These are phyloP conservation scores for Candolleomyces eurysporus DNA, from an alignment of 768 basidiomycete species.

Conservation along the genomic window DNA sequence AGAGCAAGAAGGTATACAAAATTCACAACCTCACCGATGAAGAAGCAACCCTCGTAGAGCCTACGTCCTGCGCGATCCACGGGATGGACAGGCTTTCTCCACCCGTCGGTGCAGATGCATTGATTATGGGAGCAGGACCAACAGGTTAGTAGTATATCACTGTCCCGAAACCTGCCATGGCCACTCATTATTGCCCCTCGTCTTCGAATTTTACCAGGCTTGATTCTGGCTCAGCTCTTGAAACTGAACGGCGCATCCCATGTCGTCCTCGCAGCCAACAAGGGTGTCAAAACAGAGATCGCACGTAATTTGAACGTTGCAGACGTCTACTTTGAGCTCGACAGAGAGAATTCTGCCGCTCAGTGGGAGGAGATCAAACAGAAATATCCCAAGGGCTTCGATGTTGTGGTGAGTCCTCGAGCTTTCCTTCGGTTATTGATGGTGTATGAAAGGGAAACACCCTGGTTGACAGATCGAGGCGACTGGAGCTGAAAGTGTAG, in stretches of 20 bases:
- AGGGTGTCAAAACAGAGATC: slow-evolving; percentile 88
- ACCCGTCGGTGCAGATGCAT: slow-evolving; percentile 79
- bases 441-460: background rate
- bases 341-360: slow-evolving; percentile 65
- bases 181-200: background rate
- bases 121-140: slow-evolving; percentile 87
- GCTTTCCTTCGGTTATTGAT: background rate
- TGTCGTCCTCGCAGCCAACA: slow-evolving; percentile 85
- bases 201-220: slow-evolving; percentile 26
- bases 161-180: too few relatives aligned
- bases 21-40: slow-evolving; percentile 85
- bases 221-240: slow-evolving; percentile 84
- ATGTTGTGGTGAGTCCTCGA: slow-evolving; percentile 55
- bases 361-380: slow-evolving; percentile 83
- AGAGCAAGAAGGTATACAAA: slow-evolving; percentile 78
- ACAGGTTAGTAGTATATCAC: slow-evolving; percentile 35
- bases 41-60: slow-evolving; percentile 85
- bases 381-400: slow-evolving; percentile 85
- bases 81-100: slow-evolving; percentile 86
- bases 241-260: slow-evolving; percentile 82
- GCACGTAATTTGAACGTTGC: slow-evolving; percentile 76
- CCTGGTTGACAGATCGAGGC: slow-evolving; percentile 30
- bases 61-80: slow-evolving; percentile 89
- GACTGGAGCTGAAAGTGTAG: slow-evolving; percentile 78
- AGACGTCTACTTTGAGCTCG: slow-evolving; percentile 86